These are phyloP conservation scores for Mycena alexandri DNA, from an alignment of 768 basidiomycete species.

Conservation along the genomic window DNA sequence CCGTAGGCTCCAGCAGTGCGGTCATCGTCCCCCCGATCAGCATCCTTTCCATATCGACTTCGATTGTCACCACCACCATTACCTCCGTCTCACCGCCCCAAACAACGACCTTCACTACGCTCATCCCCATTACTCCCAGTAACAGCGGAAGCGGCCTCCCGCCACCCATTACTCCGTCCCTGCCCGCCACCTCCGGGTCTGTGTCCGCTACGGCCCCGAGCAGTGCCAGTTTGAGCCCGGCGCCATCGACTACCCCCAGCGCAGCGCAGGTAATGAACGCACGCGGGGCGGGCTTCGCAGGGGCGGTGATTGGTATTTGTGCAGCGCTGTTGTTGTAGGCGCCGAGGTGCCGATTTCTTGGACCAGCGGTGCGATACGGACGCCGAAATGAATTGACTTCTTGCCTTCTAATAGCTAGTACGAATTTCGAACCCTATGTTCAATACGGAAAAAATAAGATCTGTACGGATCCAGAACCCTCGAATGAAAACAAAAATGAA, in stretches of 20 bases:
- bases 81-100: constrained; percentile 27
- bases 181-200: not conserved
- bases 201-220: not conserved
- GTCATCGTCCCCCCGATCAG: not conserved
- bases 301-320: not conserved
- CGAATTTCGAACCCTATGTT: too few species aligned
- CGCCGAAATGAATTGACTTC: too few species aligned
- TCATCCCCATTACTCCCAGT: not conserved
- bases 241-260: constrained; percentile 11
- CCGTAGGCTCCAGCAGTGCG: too few species aligned
- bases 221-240: not conserved
- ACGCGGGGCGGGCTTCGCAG: not conserved
- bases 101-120: constrained; percentile 27
- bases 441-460: too few species aligned
- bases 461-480: too few species aligned
- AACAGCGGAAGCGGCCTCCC: not conserved
- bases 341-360: too few species aligned
- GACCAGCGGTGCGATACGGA: too few species aligned
- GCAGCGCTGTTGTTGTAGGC: constrained; percentile 10
- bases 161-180: constrained; percentile 1
- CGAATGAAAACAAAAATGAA: too few species aligned
- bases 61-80: constrained; percentile 5
- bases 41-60: too few species aligned
- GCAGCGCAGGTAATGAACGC: not conserved
- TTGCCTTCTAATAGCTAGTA: too few species aligned